These are phyloP conservation scores for Iodosphaeria phyllophila DNA, from an alignment of 2,329 filamentous ascomycete species.

Conservation along the genomic window DNA sequence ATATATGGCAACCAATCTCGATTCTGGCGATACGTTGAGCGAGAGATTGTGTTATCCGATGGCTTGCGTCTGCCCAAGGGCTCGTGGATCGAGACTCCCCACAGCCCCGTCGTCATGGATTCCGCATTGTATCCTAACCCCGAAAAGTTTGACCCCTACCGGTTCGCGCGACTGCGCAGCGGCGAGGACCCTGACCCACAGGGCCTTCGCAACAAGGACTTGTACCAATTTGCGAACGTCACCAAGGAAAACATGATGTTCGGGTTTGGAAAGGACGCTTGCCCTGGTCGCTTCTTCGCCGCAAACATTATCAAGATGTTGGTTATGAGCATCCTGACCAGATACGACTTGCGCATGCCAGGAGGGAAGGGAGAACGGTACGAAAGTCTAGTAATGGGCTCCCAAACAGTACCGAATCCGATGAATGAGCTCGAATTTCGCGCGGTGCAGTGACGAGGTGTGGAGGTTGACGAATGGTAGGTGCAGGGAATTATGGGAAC, in stretches of 20 bases:
- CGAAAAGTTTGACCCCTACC: neutral
- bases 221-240: conserved; percentile 3
- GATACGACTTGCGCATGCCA: conserved; percentile 5
- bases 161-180: neutral
- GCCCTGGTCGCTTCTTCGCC: conserved; percentile 9
- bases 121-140: neutral
- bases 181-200: conserved; percentile 1
- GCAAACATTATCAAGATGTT: conserved; percentile 7
- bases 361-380: no score
- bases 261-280: conserved; percentile 4
- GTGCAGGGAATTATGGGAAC: no score
- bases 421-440: no score
- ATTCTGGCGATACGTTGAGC: conserved; percentile 22
- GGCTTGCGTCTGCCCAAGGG: neutral
- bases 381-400: no score
- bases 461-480: no score
- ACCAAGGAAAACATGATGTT: conserved; percentile 5
- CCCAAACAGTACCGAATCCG: no score
- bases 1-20: no score
- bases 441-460: no score
- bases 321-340: conserved; percentile 5
- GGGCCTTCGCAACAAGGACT: conserved; percentile 1
- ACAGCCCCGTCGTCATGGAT: neutral
- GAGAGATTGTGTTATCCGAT: conserved; percentile 5
- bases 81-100: neutral